Conservation (phyloP, 305 asterid species). For the Fraxinus latifolia region DNA sequence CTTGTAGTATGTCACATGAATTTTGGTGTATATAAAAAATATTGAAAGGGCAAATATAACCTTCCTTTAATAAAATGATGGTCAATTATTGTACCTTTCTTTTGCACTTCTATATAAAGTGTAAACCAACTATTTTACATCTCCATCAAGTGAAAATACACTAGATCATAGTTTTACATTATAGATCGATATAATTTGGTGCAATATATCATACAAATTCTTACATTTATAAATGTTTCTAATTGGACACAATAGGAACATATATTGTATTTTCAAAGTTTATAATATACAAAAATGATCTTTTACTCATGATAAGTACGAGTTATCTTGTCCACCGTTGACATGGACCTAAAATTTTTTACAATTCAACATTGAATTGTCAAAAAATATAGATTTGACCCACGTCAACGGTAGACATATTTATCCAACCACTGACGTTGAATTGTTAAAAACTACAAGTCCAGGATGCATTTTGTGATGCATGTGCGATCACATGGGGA, state of each 20-base stretch:
- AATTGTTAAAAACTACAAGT: not conserved
- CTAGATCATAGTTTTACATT: not conserved
- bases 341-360: not conserved
- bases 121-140: not conserved
- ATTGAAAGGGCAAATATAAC: not conserved
- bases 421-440: not conserved
- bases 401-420: not conserved
- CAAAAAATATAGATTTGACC: not conserved
- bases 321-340: not conserved
- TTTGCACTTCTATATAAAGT: not conserved
- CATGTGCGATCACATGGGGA: not conserved
- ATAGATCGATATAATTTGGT: not conserved
- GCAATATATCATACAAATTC: not conserved
- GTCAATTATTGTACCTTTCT: not conserved
- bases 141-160: not conserved
- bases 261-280: not conserved
- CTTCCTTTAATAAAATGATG: not conserved
- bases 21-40: not conserved
- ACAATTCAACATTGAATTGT: not conserved
- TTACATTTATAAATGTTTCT: not conserved
- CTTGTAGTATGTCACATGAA: not conserved
- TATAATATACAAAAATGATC: too few species aligned
- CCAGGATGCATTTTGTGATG: not conserved
- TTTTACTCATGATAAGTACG: not conserved
- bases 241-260: not conserved